Percentiles rank a stretch among this genome's conserved stretches.
Evolutionary conservation across 1,284 basidiomycete genomes (phyloP).

Genomic region (Moesziomyces sp.): DNA sequence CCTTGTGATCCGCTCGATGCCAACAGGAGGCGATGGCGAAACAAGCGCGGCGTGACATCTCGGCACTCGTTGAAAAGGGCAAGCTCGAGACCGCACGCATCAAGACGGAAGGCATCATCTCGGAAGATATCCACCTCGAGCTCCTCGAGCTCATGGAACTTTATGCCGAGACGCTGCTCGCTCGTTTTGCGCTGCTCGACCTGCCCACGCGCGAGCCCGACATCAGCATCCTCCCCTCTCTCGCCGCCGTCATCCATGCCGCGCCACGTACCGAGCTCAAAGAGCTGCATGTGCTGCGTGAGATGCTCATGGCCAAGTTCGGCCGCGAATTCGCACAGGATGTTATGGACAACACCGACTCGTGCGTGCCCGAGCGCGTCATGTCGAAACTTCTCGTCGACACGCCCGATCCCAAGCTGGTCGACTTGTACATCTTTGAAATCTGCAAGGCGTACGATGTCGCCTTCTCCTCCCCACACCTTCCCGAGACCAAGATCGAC

Average conservation of each 20-base stretch:
- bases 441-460: slow-evolving; percentile 63
- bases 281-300: slow-evolving; percentile 90
- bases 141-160: slow-evolving; percentile 87
- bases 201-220: slow-evolving; percentile 83
- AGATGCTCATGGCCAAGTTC: slow-evolving; percentile 93
- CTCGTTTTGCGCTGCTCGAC: slow-evolving; percentile 90
- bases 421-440: slow-evolving; percentile 72
- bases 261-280: slow-evolving; percentile 78
- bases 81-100: slow-evolving; percentile 85
- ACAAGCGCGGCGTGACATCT: slow-evolving; percentile 80
- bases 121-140: slow-evolving; percentile 75
- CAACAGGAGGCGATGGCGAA: slow-evolving; percentile 82
- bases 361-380: slow-evolving; percentile 82
- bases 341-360: slow-evolving; percentile 83
- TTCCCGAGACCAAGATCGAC: slow-evolving; percentile 34
- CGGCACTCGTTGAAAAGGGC: slow-evolving; percentile 79
- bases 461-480: slow-evolving; percentile 35
- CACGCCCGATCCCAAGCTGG: slow-evolving; percentile 79
- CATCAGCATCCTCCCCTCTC: slow-evolving; percentile 78
- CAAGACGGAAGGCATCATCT: slow-evolving; percentile 83
- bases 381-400: slow-evolving; percentile 77
- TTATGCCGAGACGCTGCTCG: slow-evolving; percentile 90
- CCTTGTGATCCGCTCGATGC: background rate
- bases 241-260: slow-evolving; percentile 84
- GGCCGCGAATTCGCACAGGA: slow-evolving; percentile 82